Percentiles rank a stretch among this genome's conserved stretches.
These are phyloP conservation scores for Starmerella gropengiesseri DNA, from an alignment of 805 yeast genomes.

Conservation along the genomic window DNA sequence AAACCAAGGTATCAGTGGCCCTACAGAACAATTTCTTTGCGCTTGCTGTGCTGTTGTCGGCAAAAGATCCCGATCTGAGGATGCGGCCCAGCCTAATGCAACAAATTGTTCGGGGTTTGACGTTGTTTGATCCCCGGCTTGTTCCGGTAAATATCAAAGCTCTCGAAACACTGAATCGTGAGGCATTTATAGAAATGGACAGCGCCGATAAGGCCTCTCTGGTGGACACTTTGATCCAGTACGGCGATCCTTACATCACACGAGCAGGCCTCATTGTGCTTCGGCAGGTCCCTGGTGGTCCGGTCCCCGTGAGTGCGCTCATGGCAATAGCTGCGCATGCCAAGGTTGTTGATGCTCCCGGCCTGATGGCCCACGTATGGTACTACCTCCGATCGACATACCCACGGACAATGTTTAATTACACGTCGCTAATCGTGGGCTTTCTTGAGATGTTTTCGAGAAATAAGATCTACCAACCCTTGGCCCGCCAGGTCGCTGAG, in stretches of 20 bases:
- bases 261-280: slow-evolving; percentile 9
- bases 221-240: slow-evolving; percentile 7
- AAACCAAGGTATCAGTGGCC: slow-evolving; percentile 4
- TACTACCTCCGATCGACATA: slow-evolving; percentile 8
- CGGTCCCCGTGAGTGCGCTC: slow-evolving; percentile 14
- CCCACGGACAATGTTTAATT: slow-evolving; percentile 1
- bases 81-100: not conserved
- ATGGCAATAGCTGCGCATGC: slow-evolving; percentile 11
- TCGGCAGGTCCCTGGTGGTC: slow-evolving; percentile 3
- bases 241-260: slow-evolving; percentile 12
- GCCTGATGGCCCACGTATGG: slow-evolving; percentile 10
- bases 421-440: slow-evolving; percentile 11
- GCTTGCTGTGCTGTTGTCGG: slow-evolving; percentile 15
- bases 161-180: slow-evolving; percentile 1
- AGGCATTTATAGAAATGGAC: slow-evolving; percentile 2
- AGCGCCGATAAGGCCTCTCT: slow-evolving; percentile 16
- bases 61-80: not conserved
- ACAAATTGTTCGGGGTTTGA: slow-evolving; percentile 15
- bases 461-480: not conserved
- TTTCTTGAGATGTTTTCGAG: slow-evolving; percentile 15
- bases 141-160: slow-evolving; percentile 18
- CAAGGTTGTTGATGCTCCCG: not conserved
- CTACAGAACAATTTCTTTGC: slow-evolving; percentile 11
- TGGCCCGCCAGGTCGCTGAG: slow-evolving; percentile 13
- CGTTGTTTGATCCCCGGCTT: slow-evolving; percentile 17